Evolutionary conservation across 2,329 filamentous ascomycete species (phyloP).

Genomic region (Aureobasidium zeae): DNA sequence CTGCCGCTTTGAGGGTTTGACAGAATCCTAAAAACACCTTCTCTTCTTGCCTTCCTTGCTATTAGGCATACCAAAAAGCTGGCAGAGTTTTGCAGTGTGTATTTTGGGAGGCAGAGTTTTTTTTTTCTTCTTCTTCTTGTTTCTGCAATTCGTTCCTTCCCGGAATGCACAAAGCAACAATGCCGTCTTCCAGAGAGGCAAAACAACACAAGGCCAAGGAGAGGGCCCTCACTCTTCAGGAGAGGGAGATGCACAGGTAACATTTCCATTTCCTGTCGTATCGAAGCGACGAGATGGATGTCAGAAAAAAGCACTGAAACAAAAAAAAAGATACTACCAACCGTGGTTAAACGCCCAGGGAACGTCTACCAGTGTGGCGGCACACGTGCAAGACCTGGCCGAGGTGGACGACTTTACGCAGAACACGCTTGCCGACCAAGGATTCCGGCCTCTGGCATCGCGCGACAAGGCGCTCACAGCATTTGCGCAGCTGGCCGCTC

Average conservation of each 20-base stretch:
- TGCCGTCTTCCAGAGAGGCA: background rate
- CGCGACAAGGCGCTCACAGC: conserved; percentile 29
- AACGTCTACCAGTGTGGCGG: conserved; percentile 22
- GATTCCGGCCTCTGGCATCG: conserved; percentile 22
- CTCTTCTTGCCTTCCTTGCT: too few species aligned
- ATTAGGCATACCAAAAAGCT: too few species aligned
- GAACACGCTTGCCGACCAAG: conserved; percentile 20
- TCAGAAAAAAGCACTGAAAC: background rate
- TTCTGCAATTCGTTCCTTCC: too few species aligned
- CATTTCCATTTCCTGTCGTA: too few species aligned
- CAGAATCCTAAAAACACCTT: too few species aligned
- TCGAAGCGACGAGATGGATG: background rate
- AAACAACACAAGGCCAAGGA: conserved; percentile 1
- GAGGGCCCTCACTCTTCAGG: conserved; percentile 16
- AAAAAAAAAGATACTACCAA: conserved; percentile 20
- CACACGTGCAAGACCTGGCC: conserved; percentile 11
- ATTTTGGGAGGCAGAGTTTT: too few species aligned
- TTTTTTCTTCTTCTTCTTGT: too few species aligned
- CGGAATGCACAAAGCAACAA: too few species aligned
- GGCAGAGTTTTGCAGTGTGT: too few species aligned
- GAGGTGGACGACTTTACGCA: conserved; percentile 2
- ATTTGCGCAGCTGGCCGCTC: conserved; percentile 30
- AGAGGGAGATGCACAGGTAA: conserved; percentile 20
- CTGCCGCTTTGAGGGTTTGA: too few species aligned
- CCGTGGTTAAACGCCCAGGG: conserved; percentile 24